Evolutionary conservation across 257 asterid species (phyloP), one percentile per base, ranked within the genome.

Genomic region (Capsicum chinense): DNA sequence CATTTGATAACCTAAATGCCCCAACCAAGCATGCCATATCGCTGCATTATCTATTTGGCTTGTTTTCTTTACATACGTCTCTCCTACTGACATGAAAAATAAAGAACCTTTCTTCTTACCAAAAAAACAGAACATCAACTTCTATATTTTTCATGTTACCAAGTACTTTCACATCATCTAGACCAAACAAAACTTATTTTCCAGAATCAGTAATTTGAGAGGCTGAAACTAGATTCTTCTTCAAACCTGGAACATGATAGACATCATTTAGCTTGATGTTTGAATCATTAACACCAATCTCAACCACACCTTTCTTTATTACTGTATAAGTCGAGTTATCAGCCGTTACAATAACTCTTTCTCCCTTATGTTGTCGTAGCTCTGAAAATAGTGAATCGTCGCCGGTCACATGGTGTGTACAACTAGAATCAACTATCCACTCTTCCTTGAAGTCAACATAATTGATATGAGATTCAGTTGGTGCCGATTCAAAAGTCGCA

Each of bases 21-120:
- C 82, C 15, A 79, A 26, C 8, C 52, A 33, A 52, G 86, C 84
- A 83, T 87, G 88, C 86, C 85, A 85, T 13, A 70, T 82, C 11
- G 73, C 4, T 33, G 81, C 79, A 35, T 56, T 73, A 5, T 76
- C 13, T 15, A 9, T 83, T 70, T 84, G 83, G 64, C 74, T 79
- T 70, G 83, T 56, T 21, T 52, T 84, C 33, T 81, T 84, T n/a
- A 86, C 87, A 84, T 84, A 84, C 1, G 80, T 80, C 26, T 54
- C 67, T 1, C 81, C 59, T 21, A 11, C 67, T n/a, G 17, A 56
- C 74, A 84, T 48, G 5, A 80, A 83, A 44, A 44, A 44, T 44
- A 44, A 44, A 44, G 48, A 44, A 6, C 48, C 48, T 44, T 44
- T 44, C 48, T 63, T 86, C 11, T 62, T 39, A 19, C 83, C 81